Base-by-base conservation (phyloP, 129 eudicot genomes). In the Silybum marianum region DNA sequence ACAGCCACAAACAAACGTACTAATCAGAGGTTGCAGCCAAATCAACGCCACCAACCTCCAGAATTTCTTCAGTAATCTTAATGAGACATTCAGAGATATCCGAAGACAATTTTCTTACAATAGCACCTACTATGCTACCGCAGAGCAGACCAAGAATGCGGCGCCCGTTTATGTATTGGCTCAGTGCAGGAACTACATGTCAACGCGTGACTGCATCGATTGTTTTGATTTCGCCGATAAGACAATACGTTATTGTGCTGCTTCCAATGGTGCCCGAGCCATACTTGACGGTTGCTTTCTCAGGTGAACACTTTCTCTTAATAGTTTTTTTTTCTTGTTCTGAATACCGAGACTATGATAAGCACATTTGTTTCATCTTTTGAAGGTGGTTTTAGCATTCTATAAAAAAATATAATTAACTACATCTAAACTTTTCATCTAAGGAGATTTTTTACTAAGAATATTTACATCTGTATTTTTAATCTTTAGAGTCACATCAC, bases 281-380 rank as follows among this genome's bases (percentile, higher is more conserved):
- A 32, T 90, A 0, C 87, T 88, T 42, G 97, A 92, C 65, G 97
- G 95, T 67, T 88, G 97, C 84, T 92, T 85, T 77, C 93, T 92
- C 58, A 87, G 97, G 97, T 88, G 13, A 77, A 26, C 51, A 13
- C 18, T 16, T 16, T 21, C 21, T 16, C 38, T 34, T 36, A 32
- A 32, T 34, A 18, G 6, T 32, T 6, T 36, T 71, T 36, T 71
- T 18, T 70, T 22, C 63, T 54, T 54, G 22, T 54, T 70, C 13
- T 70, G 75, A 13, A 36, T n/a, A 71, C 28, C 1, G 3, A 6
- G 7, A 71, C 4, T 16, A 1, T 2, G 36, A 32, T 32, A 32
- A 32, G 36, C 36, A 32, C 36, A 32, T 32, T 32, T 32, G 36
- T 32, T 32, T 32, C 36, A 32, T 32, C 36, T 32, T 32, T 32